Percentiles rank a stretch among this genome's conserved stretches.
phyloP scores from a whole-genome alignment of 2,329 filamentous ascomycete species.

The Cordyceps cicadae region DNA sequence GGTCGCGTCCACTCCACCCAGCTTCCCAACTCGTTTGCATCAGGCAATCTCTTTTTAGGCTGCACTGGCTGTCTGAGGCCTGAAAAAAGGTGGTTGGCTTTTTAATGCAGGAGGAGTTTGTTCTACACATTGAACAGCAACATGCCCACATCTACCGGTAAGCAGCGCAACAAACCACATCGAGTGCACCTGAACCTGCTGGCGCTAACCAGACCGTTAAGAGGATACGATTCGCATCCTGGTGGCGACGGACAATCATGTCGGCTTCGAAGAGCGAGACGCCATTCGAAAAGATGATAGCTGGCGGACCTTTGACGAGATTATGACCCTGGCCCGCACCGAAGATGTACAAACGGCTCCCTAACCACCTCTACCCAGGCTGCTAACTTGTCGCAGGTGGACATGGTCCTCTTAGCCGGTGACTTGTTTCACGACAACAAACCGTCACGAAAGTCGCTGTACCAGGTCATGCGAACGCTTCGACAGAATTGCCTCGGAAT shows the following conservation, averaged over 20 bases:
- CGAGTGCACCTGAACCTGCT: neutral
- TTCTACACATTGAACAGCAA: neutral
- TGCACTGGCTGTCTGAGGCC: neutral
- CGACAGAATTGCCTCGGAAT: conserved; percentile 90
- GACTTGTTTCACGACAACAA: conserved; percentile 99
- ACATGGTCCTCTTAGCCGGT: conserved; percentile 92
- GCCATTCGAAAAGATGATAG: conserved; percentile 92
- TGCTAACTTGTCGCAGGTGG: conserved; percentile 45
- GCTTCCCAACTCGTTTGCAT: neutral
- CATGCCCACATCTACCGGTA: neutral
- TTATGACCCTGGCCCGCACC: conserved; percentile 79
- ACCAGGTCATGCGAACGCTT: conserved; percentile 91
- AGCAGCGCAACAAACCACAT: neutral
- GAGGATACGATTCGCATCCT: conserved; percentile 90
- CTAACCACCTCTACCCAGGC: neutral
- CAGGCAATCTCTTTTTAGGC: neutral
- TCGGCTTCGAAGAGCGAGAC: conserved; percentile 91
- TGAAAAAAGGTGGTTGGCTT: neutral
- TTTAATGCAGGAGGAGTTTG: neutral
- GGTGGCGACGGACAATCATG: conserved; percentile 93
- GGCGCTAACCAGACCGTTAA: conserved; percentile 17
- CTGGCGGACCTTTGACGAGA: conserved; percentile 92
- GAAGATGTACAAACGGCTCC: conserved; percentile 51
- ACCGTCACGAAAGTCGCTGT: conserved; percentile 89
- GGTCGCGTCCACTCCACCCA: conserved; percentile 4